A percentile compares a stretch with the other conserved stretches of the same genome.
Conservation (phyloP, 2,329 filamentous ascomycete genomes). For the Laburnicola sp. region DNA sequence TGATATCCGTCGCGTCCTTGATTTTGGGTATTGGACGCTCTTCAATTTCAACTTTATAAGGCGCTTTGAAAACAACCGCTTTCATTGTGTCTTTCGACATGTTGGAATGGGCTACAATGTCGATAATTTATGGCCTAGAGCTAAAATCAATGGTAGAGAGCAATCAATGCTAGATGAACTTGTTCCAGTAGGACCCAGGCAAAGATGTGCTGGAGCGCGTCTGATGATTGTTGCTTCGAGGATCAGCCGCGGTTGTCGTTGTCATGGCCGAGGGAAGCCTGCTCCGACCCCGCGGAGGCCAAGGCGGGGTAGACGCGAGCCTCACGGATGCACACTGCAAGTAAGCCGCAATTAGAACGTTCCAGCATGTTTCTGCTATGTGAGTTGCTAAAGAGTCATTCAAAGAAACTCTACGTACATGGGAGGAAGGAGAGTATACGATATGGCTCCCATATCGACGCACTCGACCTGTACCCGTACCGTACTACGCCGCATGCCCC, state of each 20-base stretch:
- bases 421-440: background rate
- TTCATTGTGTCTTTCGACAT: constrained; percentile 64
- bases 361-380: constrained; percentile 10
- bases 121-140: background rate
- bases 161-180: background rate
- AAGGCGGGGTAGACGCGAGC: constrained; percentile 12
- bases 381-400: constrained; percentile 2
- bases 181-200: no score
- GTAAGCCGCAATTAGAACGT: constrained; percentile 3
- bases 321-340: background rate
- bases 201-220: background rate
- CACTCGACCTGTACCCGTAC: background rate
- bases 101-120: background rate
- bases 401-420: background rate
- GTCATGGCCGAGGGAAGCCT: background rate
- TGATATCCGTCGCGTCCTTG: constrained; percentile 70
- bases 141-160: background rate
- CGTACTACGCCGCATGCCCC: constrained; percentile 6
- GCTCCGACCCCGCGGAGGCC: constrained; percentile 7
- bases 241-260: constrained; percentile 1
- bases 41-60: constrained; percentile 73
- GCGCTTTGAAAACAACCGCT: constrained; percentile 84
- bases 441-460: constrained; percentile 11
- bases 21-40: constrained; percentile 78
- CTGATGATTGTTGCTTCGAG: background rate